Percentiles rank a stretch among this genome's conserved stretches.
Evolutionary conservation across 768 basidiomycete species (phyloP).

Genomic region (Podaxis sp.): DNA sequence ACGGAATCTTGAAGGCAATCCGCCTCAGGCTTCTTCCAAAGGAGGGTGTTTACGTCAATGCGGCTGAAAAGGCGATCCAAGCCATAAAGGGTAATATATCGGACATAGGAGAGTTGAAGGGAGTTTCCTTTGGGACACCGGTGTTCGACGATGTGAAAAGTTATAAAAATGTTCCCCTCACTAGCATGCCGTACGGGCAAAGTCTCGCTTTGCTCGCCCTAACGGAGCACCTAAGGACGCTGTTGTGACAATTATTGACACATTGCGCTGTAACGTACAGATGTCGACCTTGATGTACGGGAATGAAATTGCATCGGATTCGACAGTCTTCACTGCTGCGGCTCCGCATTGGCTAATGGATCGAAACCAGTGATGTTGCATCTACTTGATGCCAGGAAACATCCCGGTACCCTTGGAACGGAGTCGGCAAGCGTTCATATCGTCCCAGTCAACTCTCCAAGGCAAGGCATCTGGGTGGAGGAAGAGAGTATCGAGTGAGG

Average conservation of each 20-base stretch:
- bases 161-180: constrained; percentile 48
- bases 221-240: constrained; percentile 41
- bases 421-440: constrained; percentile 28
- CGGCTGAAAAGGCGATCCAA: constrained; percentile 35
- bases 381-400: constrained; percentile 42
- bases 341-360: no score
- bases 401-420: constrained; percentile 41
- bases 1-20: constrained; percentile 40
- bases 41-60: constrained; percentile 32
- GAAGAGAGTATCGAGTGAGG: constrained; percentile 34
- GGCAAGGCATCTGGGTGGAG: constrained; percentile 29
- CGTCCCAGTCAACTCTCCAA: constrained; percentile 40
- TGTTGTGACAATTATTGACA: constrained; percentile 20
- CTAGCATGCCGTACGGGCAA: constrained; percentile 56
- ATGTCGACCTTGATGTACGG: constrained; percentile 26
- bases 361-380: not conserved
- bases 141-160: constrained; percentile 44
- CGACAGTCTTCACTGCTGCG: constrained; percentile 22
- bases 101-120: constrained; percentile 38
- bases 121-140: constrained; percentile 50
- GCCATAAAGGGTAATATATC: constrained; percentile 41
- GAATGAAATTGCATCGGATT: constrained; percentile 32
- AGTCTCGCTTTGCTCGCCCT: constrained; percentile 45
- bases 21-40: constrained; percentile 38
- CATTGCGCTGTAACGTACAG: constrained; percentile 16